These are phyloP conservation scores for Parietaria judaica DNA, from an alignment of 306 rosid species.

Conservation along the genomic window DNA sequence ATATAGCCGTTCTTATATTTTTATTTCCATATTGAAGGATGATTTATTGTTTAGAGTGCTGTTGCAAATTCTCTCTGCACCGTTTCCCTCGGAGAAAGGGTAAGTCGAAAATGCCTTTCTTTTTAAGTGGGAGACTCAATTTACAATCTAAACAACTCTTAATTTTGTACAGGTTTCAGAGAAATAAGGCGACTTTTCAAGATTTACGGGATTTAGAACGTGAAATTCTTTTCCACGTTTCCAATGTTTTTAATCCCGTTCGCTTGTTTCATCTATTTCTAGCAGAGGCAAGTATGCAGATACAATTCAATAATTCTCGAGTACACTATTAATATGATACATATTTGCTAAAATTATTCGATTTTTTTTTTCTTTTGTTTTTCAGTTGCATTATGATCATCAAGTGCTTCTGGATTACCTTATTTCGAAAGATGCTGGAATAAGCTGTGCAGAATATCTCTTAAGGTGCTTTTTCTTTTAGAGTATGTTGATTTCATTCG, in stretches of 20 bases:
- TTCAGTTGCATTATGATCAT: slow-evolving; percentile 91
- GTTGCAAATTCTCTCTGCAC: slow-evolving; percentile 48
- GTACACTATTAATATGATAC: neutral
- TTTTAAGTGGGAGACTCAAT: slow-evolving; percentile 8
- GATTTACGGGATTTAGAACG: slow-evolving; percentile 37
- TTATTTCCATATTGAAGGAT: slow-evolving; percentile 44
- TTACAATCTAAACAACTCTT: slow-evolving; percentile 17
- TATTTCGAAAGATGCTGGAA: slow-evolving; percentile 82
- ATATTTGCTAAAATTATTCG: neutral
- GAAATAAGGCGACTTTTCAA: slow-evolving; percentile 26
- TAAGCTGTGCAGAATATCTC: slow-evolving; percentile 74
- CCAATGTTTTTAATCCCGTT: slow-evolving; percentile 60
- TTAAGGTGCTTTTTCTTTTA: slow-evolving; percentile 36
- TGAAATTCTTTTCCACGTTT: slow-evolving; percentile 35
- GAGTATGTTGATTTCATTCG: neutral
- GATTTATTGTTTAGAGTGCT: slow-evolving; percentile 81
- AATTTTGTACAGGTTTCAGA: slow-evolving; percentile 32
- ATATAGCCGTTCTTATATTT: neutral
- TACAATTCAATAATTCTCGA: neutral
- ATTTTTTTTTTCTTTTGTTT: slow-evolving; percentile 12
- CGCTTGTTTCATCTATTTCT: slow-evolving; percentile 76
- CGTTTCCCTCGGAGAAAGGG: slow-evolving; percentile 40
- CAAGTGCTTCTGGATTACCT: slow-evolving; percentile 90
- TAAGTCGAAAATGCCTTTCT: slow-evolving; percentile 31
- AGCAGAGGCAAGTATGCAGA: slow-evolving; percentile 39